Conservation (phyloP, 2,329 filamentous ascomycete genomes). For the Alternaria burnsii region DNA sequence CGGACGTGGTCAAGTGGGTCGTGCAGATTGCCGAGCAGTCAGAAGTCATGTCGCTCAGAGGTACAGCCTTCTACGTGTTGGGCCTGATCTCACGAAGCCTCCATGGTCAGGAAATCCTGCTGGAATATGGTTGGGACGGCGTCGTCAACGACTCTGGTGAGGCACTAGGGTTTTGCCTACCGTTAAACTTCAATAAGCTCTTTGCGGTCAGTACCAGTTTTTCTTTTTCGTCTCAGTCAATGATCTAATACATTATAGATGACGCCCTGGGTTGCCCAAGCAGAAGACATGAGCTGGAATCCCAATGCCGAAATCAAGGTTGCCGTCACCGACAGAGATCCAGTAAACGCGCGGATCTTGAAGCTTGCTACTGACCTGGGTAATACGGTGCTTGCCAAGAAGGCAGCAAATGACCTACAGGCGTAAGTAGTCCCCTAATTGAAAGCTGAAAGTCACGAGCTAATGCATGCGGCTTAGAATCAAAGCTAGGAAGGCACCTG, state of each 20-base stretch:
- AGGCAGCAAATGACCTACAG: constrained; percentile 81
- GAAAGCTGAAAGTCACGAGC: constrained; percentile 7
- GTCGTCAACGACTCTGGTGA: constrained; percentile 83
- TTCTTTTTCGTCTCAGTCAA: neutral
- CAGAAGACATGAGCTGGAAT: constrained; percentile 43
- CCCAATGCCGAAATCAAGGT: constrained; percentile 58
- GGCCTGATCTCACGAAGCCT: constrained; percentile 91
- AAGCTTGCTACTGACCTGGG: constrained; percentile 87
- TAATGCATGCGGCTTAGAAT: constrained; percentile 61
- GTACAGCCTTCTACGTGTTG: constrained; percentile 95
- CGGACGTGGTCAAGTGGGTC: constrained; percentile 86
- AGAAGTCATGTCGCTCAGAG: constrained; percentile 89
- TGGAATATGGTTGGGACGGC: constrained; percentile 91
- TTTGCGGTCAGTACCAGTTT: constrained; percentile 67
- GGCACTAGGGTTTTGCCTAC: constrained; percentile 87
- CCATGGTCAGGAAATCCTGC: constrained; percentile 90
- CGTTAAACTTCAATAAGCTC: constrained; percentile 77
- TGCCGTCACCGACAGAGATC: constrained; percentile 68
- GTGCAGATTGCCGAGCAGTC: constrained; percentile 87
- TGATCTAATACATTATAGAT: constrained; percentile 43
- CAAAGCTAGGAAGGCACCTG: constrained; percentile 75
- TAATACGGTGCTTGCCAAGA: constrained; percentile 91
- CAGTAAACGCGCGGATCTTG: constrained; percentile 75
- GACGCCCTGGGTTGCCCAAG: constrained; percentile 47
- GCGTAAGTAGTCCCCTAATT: constrained; percentile 51